These are phyloP conservation scores for Hymenoscyphus scutula DNA, from an alignment of 2,329 filamentous ascomycete species.

Conservation along the genomic window DNA sequence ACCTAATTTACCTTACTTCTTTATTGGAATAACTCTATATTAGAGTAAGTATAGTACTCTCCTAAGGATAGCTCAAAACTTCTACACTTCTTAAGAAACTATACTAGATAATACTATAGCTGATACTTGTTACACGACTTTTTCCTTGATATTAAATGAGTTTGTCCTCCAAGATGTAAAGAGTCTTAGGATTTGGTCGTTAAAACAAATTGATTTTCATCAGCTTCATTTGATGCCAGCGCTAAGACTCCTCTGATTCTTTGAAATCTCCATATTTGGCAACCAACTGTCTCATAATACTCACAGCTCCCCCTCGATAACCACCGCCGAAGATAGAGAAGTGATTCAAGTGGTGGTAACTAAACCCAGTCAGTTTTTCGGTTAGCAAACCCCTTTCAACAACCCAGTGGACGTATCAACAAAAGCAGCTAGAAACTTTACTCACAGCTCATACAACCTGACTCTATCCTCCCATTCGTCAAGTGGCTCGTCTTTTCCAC, in stretches of 20 bases:
- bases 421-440: constrained; percentile 29
- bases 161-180: too few species aligned
- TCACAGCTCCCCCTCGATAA: constrained; percentile 72
- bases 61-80: too few species aligned
- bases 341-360: constrained; percentile 89
- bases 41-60: too few species aligned
- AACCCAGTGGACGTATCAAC: neutral
- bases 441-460: constrained; percentile 76
- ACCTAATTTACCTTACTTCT: too few species aligned
- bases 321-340: constrained; percentile 68
- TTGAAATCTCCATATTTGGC: constrained; percentile 60
- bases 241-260: neutral
- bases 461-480: constrained; percentile 85
- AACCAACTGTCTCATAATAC: constrained; percentile 73
- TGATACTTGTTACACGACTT: too few species aligned
- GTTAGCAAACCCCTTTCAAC: neutral
- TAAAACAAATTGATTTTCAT: neutral
- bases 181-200: neutral
- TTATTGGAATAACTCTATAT: too few species aligned
- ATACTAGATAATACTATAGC: too few species aligned
- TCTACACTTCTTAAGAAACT: too few species aligned
- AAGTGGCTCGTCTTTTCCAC: constrained; percentile 76
- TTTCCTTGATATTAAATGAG: too few species aligned
- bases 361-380: constrained; percentile 35
- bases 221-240: neutral